Percentiles rank a stretch among this genome's conserved stretches.
phyloP scores from a whole-genome alignment of 139 green algal species.

The Tetraselmis chui region DNA sequence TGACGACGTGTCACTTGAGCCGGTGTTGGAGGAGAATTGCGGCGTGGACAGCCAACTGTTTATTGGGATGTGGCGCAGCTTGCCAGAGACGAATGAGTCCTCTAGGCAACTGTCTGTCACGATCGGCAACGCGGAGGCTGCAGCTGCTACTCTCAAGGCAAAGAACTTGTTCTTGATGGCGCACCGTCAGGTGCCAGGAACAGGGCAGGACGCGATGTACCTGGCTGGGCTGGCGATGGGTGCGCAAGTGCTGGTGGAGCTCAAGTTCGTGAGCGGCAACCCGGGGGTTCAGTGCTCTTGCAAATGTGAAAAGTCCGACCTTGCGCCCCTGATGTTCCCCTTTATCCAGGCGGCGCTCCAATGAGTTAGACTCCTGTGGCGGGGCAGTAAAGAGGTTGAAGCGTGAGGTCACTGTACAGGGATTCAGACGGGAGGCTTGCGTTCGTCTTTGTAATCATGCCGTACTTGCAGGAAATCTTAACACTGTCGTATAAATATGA shows the following conservation, averaged over 20 bases:
- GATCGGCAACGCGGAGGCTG: not conserved
- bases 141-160: not conserved
- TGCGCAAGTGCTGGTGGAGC: not conserved
- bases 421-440: no score
- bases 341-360: not conserved
- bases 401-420: no score
- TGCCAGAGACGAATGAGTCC: not conserved
- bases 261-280: not conserved
- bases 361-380: no score
- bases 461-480: no score
- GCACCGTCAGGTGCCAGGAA: not conserved
- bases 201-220: not conserved
- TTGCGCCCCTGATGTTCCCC: not conserved
- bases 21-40: conserved; percentile 38
- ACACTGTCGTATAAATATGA: no score
- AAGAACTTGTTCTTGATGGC: not conserved
- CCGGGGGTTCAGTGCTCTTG: not conserved
- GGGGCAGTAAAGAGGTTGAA: no score
- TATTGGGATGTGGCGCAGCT: not conserved
- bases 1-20: conserved; percentile 54
- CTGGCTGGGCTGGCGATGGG: not conserved
- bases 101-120: not conserved
- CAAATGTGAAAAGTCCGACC: not conserved
- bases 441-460: no score
- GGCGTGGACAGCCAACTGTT: conserved; percentile 15